A percentile compares a stretch with the other conserved stretches of the same genome.
phyloP scores from a whole-genome alignment of 805 yeast species.

The Yarrowia osloensis region DNA sequence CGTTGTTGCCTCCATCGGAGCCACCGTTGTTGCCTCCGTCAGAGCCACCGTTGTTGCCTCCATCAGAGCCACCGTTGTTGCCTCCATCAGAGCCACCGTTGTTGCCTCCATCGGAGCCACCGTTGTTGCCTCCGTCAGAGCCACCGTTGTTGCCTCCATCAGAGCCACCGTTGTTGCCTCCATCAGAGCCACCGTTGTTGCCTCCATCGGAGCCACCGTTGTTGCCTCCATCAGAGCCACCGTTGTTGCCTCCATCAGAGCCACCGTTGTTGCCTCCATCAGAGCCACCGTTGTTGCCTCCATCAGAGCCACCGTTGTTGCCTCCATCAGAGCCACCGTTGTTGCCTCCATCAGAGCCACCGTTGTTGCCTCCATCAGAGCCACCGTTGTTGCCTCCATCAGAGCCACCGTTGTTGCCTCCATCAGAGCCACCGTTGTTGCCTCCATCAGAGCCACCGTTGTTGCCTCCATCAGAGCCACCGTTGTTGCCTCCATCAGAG shows the following conservation, averaged over 20 bases:
- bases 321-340: background rate
- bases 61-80: background rate
- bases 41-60: background rate
- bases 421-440: background rate
- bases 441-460: background rate
- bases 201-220: background rate
- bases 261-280: background rate
- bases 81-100: background rate
- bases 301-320: background rate
- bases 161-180: background rate
- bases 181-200: no score
- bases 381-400: background rate
- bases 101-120: background rate
- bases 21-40: background rate
- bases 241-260: no score
- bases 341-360: background rate
- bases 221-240: background rate
- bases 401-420: background rate
- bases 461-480: background rate
- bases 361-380: background rate
- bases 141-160: background rate
- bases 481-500: background rate
- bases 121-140: background rate
- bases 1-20: background rate
- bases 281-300: background rate